Conservation (phyloP, 2,329 filamentous ascomycete species). For the Sporothrix inflata region DNA sequence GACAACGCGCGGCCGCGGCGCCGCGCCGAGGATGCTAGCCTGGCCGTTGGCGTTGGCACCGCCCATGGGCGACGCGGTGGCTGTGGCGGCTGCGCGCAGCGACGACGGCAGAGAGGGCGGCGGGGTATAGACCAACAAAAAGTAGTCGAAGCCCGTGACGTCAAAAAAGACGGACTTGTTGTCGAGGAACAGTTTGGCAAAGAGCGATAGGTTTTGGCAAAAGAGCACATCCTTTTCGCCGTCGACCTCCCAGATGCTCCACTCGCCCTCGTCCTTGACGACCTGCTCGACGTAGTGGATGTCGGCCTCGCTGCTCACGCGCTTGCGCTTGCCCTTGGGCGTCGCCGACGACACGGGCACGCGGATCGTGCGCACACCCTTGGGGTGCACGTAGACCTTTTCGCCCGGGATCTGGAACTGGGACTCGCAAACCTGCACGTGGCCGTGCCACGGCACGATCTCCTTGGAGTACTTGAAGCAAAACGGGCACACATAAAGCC, state of each 20-base stretch:
- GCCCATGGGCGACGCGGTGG: constrained; percentile 29
- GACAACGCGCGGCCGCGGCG: constrained; percentile 56
- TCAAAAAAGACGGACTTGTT: constrained; percentile 99
- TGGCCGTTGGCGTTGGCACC: constrained; percentile 16
- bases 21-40: constrained; percentile 23
- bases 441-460: constrained; percentile 60
- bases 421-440: constrained; percentile 61
- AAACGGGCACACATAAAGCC: constrained; percentile 84
- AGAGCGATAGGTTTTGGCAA: constrained; percentile 92
- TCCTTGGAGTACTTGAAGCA: constrained; percentile 90
- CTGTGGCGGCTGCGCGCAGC: constrained; percentile 7
- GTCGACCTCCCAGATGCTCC: constrained; percentile 90
- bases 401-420: constrained; percentile 62
- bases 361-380: constrained; percentile 48
- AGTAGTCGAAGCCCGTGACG: constrained; percentile 91
- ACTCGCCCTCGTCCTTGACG: constrained; percentile 67
- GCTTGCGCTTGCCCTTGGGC: constrained; percentile 45
- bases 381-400: constrained; percentile 71
- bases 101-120: constrained; percentile 38
- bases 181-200: constrained; percentile 96
- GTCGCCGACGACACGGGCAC: constrained; percentile 41
- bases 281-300: constrained; percentile 47
- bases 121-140: constrained; percentile 79
- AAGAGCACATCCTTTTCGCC: constrained; percentile 86
- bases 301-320: constrained; percentile 34